These are phyloP conservation scores for Hymenoscyphus fraxineus DNA, from an alignment of 2,329 filamentous ascomycete species.

Conservation along the genomic window DNA sequence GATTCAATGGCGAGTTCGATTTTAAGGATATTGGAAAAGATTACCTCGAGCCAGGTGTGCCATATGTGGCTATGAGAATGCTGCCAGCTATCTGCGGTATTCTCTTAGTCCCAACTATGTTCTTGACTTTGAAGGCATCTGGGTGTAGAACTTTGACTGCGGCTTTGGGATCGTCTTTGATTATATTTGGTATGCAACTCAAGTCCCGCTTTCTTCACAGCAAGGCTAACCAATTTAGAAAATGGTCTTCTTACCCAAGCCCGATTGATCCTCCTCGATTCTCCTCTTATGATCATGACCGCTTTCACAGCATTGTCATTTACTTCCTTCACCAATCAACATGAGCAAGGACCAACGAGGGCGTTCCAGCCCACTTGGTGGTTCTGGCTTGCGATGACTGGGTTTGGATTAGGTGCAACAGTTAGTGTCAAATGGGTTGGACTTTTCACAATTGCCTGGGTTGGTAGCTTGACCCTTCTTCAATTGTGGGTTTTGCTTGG, in stretches of 20 bases:
- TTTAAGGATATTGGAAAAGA: conserved; percentile 99
- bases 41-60: conserved; percentile 89
- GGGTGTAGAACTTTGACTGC: conserved; percentile 87
- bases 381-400: conserved; percentile 92
- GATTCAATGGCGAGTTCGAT: conserved; percentile 93
- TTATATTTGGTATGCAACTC: conserved; percentile 74
- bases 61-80: conserved; percentile 96
- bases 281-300: conserved; percentile 88
- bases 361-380: conserved; percentile 92
- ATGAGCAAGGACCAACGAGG: conserved; percentile 84
- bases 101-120: conserved; percentile 85
- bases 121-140: conserved; percentile 84
- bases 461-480: conserved; percentile 81
- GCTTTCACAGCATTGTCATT: conserved; percentile 88
- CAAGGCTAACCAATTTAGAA: conserved; percentile 52
- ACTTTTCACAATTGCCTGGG: conserved; percentile 97
- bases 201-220: background rate
- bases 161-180: conserved; percentile 74
- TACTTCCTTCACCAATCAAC: conserved; percentile 92
- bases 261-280: conserved; percentile 91
- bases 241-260: conserved; percentile 95
- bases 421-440: conserved; percentile 98
- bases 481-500: conserved; percentile 95
- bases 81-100: conserved; percentile 88
- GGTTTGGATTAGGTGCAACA: conserved; percentile 83